Percentiles rank a stretch among this genome's conserved stretches.
Evolutionary conservation across 805 yeast species (phyloP).

Genomic region (Kodamaea fukazawae): DNA sequence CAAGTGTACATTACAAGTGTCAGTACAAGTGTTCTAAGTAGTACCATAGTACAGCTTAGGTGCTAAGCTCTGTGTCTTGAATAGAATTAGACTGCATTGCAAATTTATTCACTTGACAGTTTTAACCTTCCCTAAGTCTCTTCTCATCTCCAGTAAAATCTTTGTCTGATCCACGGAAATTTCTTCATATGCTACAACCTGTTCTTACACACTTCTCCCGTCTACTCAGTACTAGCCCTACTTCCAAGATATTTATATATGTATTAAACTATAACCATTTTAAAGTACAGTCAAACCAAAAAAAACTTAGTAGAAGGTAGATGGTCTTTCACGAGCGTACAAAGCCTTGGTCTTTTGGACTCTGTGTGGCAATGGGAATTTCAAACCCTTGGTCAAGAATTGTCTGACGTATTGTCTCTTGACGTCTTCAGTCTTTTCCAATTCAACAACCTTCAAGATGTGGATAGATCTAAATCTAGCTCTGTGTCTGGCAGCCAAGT

Average conservation of each 20-base stretch:
- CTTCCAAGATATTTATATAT: slow-evolving; percentile 4
- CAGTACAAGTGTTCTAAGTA: too few relatives aligned
- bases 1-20: too few relatives aligned
- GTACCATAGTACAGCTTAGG: too few relatives aligned
- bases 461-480: slow-evolving; percentile 99
- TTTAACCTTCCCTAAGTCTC: too few relatives aligned
- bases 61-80: too few relatives aligned
- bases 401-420: slow-evolving; percentile 99
- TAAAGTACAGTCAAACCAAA: not conserved
- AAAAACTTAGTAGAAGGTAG: slow-evolving; percentile 85
- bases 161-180: too few relatives aligned
- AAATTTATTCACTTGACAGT: too few relatives aligned
- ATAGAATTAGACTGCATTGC: too few relatives aligned
- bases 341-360: slow-evolving; percentile 84
- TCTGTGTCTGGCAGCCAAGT: slow-evolving; percentile 99
- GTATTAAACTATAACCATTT: slow-evolving; percentile 6
- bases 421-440: slow-evolving; percentile 95
- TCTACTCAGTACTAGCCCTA: too few relatives aligned
- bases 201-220: too few relatives aligned
- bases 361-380: slow-evolving; percentile 99
- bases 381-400: slow-evolving; percentile 90
- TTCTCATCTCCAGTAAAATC: too few relatives aligned
- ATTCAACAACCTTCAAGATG: slow-evolving; percentile 98
- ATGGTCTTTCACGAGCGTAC: slow-evolving; percentile 90
- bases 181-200: too few relatives aligned